phyloP scores from a whole-genome alignment of 257 asterid genomes.

The Fraxinus excelsior region DNA sequence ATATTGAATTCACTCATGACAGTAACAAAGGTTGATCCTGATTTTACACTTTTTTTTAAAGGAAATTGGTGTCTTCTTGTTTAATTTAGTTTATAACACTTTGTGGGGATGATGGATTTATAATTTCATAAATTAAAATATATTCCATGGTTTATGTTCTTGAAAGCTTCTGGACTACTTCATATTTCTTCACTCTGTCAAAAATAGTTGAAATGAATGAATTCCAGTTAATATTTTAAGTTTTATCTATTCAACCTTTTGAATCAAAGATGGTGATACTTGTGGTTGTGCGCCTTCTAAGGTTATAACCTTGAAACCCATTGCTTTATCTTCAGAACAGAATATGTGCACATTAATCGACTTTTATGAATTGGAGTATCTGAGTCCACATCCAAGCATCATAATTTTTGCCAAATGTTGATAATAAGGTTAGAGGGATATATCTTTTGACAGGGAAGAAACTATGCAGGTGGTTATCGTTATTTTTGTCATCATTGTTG shows the following conservation, averaged over 20 bases:
- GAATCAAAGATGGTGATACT: neutral
- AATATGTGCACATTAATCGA: neutral
- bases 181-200: neutral
- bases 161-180: neutral
- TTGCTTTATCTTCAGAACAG: neutral
- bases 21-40: conserved; percentile 46
- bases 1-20: conserved; percentile 80
- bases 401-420: neutral
- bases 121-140: neutral
- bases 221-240: neutral
- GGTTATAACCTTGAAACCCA: neutral
- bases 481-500: conserved; percentile 68
- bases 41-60: neutral
- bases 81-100: neutral
- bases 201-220: neutral
- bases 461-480: conserved; percentile 79
- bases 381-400: neutral
- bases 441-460: conserved; percentile 22
- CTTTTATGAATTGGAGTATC: neutral
- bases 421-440: neutral
- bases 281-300: neutral
- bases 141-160: neutral
- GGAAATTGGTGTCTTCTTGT: neutral
- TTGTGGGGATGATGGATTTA: neutral
- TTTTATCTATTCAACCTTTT: neutral